Conservation (phyloP, 768 basidiomycete species). For the Trametes elegans region DNA sequence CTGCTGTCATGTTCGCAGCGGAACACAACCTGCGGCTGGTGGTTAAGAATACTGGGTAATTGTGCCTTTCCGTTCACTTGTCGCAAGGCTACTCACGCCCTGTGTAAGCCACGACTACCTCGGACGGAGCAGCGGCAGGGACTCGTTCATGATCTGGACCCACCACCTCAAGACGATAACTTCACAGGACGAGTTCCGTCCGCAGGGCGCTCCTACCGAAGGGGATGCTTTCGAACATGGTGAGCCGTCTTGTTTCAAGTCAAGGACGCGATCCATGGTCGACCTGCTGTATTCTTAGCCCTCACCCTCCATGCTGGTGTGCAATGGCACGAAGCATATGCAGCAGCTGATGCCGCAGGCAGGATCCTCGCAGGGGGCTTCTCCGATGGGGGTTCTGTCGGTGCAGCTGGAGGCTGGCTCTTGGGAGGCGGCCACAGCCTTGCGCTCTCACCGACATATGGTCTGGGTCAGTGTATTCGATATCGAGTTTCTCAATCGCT, state of each 20-base stretch:
- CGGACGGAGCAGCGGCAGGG: conserved; percentile 27
- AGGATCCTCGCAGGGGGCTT: neutral
- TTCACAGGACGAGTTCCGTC: too few species aligned
- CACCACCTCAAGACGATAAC: conserved; percentile 39
- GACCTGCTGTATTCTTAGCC: conserved; percentile 21
- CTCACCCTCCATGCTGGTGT: conserved; percentile 34
- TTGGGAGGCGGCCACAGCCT: conserved; percentile 33
- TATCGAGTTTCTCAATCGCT: rapidly evolving
- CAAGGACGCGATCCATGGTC: too few species aligned
- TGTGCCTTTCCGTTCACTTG: neutral
- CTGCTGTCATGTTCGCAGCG: conserved; percentile 27
- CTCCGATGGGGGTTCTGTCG: conserved; percentile 36
- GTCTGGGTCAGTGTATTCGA: conserved; percentile 28
- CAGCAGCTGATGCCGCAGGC: neutral
- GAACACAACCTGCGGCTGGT: conserved; percentile 25
- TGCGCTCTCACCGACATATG: conserved; percentile 28
- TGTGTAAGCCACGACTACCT: conserved; percentile 8
- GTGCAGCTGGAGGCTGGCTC: conserved; percentile 47
- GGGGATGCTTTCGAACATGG: conserved; percentile 12
- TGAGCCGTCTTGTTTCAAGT: neutral
- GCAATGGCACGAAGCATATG: conserved; percentile 5
- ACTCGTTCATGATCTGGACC: conserved; percentile 38
- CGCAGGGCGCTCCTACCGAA: conserved; percentile 28
- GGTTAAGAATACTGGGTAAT: conserved; percentile 30
- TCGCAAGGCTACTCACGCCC: neutral